These are phyloP conservation scores for Podospora appendiculata DNA, from an alignment of 495 filamentous ascomycete species.

Conservation along the genomic window DNA sequence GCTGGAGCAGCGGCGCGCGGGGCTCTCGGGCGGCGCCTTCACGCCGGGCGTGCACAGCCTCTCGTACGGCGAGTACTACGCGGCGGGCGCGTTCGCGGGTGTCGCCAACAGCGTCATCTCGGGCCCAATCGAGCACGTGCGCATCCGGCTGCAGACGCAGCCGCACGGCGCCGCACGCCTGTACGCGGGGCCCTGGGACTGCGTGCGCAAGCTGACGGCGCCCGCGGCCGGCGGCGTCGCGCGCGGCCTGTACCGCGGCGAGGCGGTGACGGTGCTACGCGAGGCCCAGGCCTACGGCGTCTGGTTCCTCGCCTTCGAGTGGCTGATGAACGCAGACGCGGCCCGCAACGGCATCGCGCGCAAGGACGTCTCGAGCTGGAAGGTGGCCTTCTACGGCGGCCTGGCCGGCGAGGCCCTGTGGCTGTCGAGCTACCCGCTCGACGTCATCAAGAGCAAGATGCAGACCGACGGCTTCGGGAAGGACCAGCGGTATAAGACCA, in stretches of 20 bases:
- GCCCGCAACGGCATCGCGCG: conserved; percentile 64
- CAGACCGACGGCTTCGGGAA: conserved; percentile 82
- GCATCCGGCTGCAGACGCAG: conserved; percentile 96
- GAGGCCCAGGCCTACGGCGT: conserved; percentile 92
- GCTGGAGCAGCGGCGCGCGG: conserved; percentile 66
- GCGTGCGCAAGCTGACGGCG: conserved; percentile 71
- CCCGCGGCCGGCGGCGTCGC: conserved; percentile 57
- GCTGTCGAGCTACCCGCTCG: conserved; percentile 88
- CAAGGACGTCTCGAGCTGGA: conserved; percentile 69
- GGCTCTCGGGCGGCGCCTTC: conserved; percentile 11
- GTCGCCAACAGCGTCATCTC: conserved; percentile 85
- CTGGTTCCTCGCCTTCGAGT: conserved; percentile 95
- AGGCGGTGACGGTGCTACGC: conserved; percentile 75
- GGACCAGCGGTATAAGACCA: conserved; percentile 62
- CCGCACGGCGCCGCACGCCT: conserved; percentile 72
- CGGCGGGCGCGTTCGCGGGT: conserved; percentile 85
- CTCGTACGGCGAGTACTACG: conserved; percentile 79
- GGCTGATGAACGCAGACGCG: conserved; percentile 85
- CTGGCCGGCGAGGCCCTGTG: conserved; percentile 90
- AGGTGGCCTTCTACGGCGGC: conserved; percentile 88
- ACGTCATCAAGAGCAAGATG: conserved; percentile 99
- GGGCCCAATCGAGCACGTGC: conserved; percentile 90
- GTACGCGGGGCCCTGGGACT: conserved; percentile 82
- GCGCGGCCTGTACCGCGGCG: conserved; percentile 75
- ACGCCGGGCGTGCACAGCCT: conserved; percentile 30